Percentiles rank a stretch among this genome's conserved stretches.
Conservation (phyloP, 2,329 filamentous ascomycete genomes). For the Fusarium drepaniforme region DNA sequence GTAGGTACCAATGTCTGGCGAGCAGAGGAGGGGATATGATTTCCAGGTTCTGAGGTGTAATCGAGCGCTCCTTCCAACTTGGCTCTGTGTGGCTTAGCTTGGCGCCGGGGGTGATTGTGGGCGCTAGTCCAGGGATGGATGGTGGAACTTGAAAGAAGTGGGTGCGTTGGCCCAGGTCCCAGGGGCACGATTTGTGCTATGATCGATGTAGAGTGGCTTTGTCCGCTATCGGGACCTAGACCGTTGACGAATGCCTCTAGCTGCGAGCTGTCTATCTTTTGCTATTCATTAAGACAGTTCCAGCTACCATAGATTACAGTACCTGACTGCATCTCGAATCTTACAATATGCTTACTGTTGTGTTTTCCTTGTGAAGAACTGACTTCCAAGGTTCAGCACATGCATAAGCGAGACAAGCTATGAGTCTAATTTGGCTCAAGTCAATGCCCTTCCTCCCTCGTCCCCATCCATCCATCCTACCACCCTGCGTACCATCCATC, state of each 20-base stretch:
- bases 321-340: not conserved
- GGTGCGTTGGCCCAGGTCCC: slow-evolving; percentile 35
- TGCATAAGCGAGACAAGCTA: slow-evolving; percentile 27
- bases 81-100: slow-evolving; percentile 36
- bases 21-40: slow-evolving; percentile 33
- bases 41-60: slow-evolving; percentile 24
- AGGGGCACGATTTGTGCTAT: slow-evolving; percentile 14
- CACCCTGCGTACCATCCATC: slow-evolving; percentile 22
- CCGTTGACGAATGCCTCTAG: not conserved
- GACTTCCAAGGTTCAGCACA: not conserved
- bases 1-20: not conserved
- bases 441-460: slow-evolving; percentile 11
- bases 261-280: not conserved
- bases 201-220: not conserved
- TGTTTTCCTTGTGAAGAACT: not conserved
- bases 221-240: slow-evolving; percentile 7
- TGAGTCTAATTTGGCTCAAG: slow-evolving; percentile 36
- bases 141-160: slow-evolving; percentile 20
- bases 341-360: not conserved
- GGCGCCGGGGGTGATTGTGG: slow-evolving; percentile 18
- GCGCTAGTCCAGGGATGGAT: slow-evolving; percentile 33
- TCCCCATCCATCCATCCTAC: not conserved
- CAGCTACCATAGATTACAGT: not conserved
- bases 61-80: slow-evolving; percentile 35
- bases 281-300: not conserved